These are phyloP conservation scores for Melastoma candidum DNA, from an alignment of 441 rosid species.

Conservation along the genomic window DNA sequence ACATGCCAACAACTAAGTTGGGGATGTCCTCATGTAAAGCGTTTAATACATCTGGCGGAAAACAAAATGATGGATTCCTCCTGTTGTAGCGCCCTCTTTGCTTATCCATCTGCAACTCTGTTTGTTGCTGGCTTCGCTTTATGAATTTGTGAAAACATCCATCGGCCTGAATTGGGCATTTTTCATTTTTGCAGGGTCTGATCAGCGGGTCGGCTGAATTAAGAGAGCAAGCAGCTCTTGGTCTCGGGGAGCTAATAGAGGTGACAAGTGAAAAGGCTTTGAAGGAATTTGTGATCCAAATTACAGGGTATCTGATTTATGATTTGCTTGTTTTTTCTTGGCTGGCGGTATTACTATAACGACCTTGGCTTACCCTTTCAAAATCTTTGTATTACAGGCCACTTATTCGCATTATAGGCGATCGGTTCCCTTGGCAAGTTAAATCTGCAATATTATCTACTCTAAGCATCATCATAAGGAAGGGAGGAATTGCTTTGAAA, in stretches of 20 bases:
- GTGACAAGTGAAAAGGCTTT: constrained; percentile 91
- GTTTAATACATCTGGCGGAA: too few relatives aligned
- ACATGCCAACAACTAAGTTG: too few relatives aligned
- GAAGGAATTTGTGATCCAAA: constrained; percentile 89
- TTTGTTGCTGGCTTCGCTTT: too few relatives aligned
- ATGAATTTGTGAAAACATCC: too few relatives aligned
- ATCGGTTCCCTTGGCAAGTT: constrained; percentile 99
- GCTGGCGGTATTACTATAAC: neutral
- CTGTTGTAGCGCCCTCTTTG: too few relatives aligned
- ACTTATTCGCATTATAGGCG: constrained; percentile 92
- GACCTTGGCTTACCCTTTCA: neutral
- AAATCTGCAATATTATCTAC: constrained; percentile 95
- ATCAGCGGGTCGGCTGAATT: constrained; percentile 67
- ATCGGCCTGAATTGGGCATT: constrained; percentile 4
- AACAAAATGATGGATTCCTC: too few relatives aligned
- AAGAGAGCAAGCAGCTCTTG: constrained; percentile 96
- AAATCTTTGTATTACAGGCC: constrained; percentile 49
- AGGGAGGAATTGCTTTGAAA: constrained; percentile 85
- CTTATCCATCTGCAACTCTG: too few relatives aligned
- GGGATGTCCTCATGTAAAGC: too few relatives aligned
- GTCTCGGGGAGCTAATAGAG: constrained; percentile 98
- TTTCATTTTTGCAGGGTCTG: constrained; percentile 50
- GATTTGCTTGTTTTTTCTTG: neutral
- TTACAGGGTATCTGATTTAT: constrained; percentile 69
- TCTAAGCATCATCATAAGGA: constrained; percentile 66